Conservation (phyloP, 129 eudicot genomes). For the Tanacetum coccineum region DNA sequence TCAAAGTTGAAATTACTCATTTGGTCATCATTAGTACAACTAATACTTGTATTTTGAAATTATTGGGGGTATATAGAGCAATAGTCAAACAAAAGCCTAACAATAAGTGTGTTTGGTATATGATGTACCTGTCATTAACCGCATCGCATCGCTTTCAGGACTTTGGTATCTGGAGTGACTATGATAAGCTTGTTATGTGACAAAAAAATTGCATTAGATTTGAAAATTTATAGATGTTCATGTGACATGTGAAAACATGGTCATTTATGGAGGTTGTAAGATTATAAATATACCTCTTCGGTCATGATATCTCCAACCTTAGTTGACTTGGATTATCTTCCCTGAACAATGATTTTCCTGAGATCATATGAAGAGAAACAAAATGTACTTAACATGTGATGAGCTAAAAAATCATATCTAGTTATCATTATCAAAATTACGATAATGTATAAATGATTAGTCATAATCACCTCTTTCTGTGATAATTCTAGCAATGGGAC, state of each 20-base stretch:
- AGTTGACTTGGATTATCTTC: constrained; percentile 93
- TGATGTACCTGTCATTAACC: constrained; percentile 84
- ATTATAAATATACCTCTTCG: constrained; percentile 66
- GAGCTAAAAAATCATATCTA: background rate
- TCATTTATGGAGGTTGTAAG: background rate
- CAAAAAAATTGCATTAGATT: constrained; percentile 1
- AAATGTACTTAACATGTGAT: background rate
- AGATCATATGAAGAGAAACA: constrained; percentile 68
- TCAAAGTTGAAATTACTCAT: background rate
- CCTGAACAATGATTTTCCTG: constrained; percentile 94
- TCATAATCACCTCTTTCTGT: constrained; percentile 78
- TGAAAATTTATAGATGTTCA: background rate
- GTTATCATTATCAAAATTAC: too few relatives aligned
- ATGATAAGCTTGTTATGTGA: constrained; percentile 97
- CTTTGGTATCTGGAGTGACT: constrained; percentile 86
- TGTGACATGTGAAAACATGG: background rate
- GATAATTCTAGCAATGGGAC: constrained; percentile 87
- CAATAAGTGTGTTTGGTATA: background rate
- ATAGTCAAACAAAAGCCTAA: background rate
- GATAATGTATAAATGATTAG: background rate
- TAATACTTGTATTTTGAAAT: background rate
- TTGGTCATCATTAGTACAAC: background rate
- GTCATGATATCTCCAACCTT: constrained; percentile 99
- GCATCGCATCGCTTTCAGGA: constrained; percentile 98
- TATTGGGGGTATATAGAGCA: background rate